Conservation (phyloP, 1,284 basidiomycete genomes). For the Agaricales sp. region DNA sequence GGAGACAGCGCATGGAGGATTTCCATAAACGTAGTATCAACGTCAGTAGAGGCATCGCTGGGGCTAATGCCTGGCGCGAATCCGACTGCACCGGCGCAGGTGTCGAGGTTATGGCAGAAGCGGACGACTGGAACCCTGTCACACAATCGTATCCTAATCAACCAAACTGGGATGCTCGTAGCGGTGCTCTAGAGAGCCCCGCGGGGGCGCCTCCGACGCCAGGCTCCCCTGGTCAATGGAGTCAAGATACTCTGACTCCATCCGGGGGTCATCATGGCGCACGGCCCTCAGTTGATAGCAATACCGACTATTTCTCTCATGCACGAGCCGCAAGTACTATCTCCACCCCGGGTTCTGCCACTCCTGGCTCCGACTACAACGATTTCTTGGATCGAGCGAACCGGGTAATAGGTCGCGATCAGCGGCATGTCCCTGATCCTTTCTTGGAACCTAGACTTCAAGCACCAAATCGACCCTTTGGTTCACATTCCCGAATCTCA, state of each 20-base stretch:
- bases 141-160: slow-evolving; percentile 37
- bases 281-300: slow-evolving; percentile 22
- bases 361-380: slow-evolving; percentile 45
- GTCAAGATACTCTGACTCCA: slow-evolving; percentile 43
- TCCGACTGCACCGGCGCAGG: slow-evolving; percentile 54
- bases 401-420: slow-evolving; percentile 68
- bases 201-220: slow-evolving; percentile 19
- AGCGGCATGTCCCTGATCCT: slow-evolving; percentile 69
- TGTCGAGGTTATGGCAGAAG: slow-evolving; percentile 31
- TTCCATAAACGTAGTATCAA: slow-evolving; percentile 82
- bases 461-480: slow-evolving; percentile 61
- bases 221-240: slow-evolving; percentile 46
- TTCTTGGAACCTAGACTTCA: slow-evolving; percentile 56
- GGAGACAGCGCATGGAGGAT: slow-evolving; percentile 91
- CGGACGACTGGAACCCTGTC: slow-evolving; percentile 48
- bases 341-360: slow-evolving; percentile 9
- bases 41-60: slow-evolving; percentile 59
- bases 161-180: slow-evolving; percentile 44
- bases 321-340: slow-evolving; percentile 23
- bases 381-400: slow-evolving; percentile 83
- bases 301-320: slow-evolving; percentile 41
- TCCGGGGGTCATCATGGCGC: slow-evolving; percentile 22
- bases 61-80: slow-evolving; percentile 65
- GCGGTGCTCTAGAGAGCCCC: slow-evolving; percentile 26
- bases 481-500: slow-evolving; percentile 66